A percentile compares a stretch with the other conserved stretches of the same genome.
Conservation (phyloP, 179 eudicot genomes). For the Amaranthus tricolor region DNA sequence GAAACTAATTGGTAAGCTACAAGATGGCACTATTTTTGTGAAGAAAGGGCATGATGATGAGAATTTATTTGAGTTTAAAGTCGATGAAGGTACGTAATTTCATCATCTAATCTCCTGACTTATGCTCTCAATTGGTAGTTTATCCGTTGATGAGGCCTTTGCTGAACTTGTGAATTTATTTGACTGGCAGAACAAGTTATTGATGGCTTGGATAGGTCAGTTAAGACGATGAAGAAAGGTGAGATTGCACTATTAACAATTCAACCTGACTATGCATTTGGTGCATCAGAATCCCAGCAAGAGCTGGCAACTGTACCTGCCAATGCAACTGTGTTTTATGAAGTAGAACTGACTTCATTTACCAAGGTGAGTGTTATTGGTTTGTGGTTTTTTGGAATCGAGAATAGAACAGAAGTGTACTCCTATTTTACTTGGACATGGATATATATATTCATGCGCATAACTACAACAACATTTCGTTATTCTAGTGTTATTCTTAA, state of each 20-base stretch:
- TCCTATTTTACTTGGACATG: too few relatives aligned
- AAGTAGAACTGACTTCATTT: conserved; percentile 67
- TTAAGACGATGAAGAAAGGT: conserved; percentile 54
- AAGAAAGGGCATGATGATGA: conserved; percentile 65
- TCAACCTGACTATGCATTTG: conserved; percentile 55
- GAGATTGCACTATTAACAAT: conserved; percentile 49
- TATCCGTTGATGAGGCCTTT: background rate
- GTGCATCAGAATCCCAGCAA: conserved; percentile 37
- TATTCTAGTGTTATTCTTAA: too few relatives aligned
- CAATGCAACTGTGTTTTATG: conserved; percentile 30
- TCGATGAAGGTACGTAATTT: conserved; percentile 88
- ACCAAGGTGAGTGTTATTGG: conserved; percentile 43
- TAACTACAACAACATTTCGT: too few relatives aligned
- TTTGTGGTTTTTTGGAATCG: too few relatives aligned
- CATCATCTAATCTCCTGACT: too few relatives aligned
- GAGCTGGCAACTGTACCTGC: conserved; percentile 49
- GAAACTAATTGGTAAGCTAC: conserved; percentile 72
- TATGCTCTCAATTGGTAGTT: background rate
- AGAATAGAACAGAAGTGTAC: too few relatives aligned
- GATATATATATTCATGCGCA: too few relatives aligned
- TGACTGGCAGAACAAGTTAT: conserved; percentile 52
- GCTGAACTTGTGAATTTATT: background rate
- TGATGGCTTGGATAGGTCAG: conserved; percentile 53
- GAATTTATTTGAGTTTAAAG: conserved; percentile 62
- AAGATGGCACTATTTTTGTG: conserved; percentile 66